These are phyloP conservation scores for Penicillium polonicum DNA, from an alignment of 2,329 filamentous ascomycete species.

Conservation along the genomic window DNA sequence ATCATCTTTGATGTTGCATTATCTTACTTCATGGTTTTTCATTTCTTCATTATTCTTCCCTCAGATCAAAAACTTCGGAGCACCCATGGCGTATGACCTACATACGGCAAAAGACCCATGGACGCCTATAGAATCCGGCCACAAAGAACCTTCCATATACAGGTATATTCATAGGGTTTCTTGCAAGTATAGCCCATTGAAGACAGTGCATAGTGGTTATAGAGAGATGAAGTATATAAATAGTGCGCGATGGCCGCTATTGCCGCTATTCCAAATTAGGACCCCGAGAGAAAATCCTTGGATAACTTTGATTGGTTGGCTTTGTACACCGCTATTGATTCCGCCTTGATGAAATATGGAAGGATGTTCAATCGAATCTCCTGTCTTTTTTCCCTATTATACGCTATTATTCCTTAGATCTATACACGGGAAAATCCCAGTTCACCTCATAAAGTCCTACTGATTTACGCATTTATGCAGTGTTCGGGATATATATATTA, in stretches of 20 bases:
- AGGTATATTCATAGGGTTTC: not conserved
- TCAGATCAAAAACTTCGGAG: too few relatives aligned
- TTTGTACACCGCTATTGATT: not conserved
- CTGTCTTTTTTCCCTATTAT: not conserved
- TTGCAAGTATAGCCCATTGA: not conserved
- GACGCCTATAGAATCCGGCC: not conserved
- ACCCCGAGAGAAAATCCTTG: not conserved
- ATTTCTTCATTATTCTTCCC: not conserved
- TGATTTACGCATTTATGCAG: not conserved
- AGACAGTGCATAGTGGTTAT: not conserved
- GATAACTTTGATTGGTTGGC: not conserved
- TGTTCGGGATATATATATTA: not conserved
- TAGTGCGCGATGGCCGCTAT: not conserved
- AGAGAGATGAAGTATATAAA: not conserved
- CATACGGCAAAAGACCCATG: too few relatives aligned
- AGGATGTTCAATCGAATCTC: not conserved
- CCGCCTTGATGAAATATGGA: not conserved
- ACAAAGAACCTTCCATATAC: not conserved
- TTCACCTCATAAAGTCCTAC: not conserved
- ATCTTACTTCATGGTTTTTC: not conserved
- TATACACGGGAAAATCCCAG: not conserved
- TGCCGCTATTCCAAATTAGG: not conserved
- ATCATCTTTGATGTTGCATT: not conserved
- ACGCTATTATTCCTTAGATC: too few relatives aligned
- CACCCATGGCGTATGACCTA: too few relatives aligned